Base-by-base conservation (phyloP, 2,329 filamentous ascomycete genomes). In the Dryadomyces quercus-mongolicae region DNA sequence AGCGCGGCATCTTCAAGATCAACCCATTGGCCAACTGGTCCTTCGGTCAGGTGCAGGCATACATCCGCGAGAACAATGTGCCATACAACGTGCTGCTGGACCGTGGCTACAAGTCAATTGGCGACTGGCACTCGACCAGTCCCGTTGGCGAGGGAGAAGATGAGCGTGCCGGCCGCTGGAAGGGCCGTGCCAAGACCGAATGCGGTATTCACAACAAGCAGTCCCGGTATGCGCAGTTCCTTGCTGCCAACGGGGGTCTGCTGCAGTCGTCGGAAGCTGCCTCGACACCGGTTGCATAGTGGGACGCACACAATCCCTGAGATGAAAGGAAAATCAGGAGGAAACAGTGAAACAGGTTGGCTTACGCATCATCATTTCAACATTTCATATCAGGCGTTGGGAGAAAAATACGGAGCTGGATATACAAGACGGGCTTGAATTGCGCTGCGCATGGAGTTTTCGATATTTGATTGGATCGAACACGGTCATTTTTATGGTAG, bases 171-270 rank as follows among this genome's bases (percentile, higher is more conserved):
- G 93, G 93, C 56, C 85, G 93, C 62, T 98, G 93, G 93, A 96
- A 95, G 79, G 93, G 93, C 58, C 86, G 90, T 70, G 74, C 78
- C 64, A 98, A 98, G 84, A 94, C 90, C 16, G 93, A 98, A 75
- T 98, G 93, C 69, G 93, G 93, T 49, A 97, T 98, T 66, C 93
- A 98, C 81, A 97, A 97, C 77, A 94, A 93, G 71, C 85, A 91
- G 69, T 95, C 88, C 56, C 85, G 90, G 62, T 98, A 97, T 65
- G 87, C 90, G 12, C 83, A 91, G 71, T 96, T 86, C 70, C 72
- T 95, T 54, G 76, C 56, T 22, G n/a, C n/a, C 18, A 8, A 38
- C 40, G 20, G 25, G 42, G 36, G 48, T 34, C 15, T 21, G n/a
- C 4, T 6, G 8, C 25, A 5, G 16, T 31, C 18, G 15, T 10